Conservation (phyloP, 2,329 filamentous ascomycete species). For the Elsinoe necatrix region DNA sequence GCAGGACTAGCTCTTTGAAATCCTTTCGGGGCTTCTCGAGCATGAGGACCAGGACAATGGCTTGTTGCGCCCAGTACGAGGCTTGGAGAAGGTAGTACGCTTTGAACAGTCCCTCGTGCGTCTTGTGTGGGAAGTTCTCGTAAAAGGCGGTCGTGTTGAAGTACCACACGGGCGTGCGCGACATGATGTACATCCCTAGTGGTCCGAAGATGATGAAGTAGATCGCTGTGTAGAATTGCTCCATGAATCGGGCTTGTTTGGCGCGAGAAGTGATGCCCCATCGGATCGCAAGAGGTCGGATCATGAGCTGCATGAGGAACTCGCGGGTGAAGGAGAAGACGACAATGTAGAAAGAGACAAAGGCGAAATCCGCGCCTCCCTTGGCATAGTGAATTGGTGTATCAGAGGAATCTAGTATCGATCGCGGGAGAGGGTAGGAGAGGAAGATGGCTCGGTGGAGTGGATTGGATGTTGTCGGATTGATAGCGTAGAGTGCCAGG, state of each 20-base stretch:
- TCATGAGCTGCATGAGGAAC: conserved; percentile 86
- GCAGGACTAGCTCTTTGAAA: conserved; percentile 83
- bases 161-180: conserved; percentile 84
- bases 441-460: conserved; percentile 78
- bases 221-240: conserved; percentile 87
- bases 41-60: conserved; percentile 74
- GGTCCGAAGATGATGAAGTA: conserved; percentile 82
- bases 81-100: conserved; percentile 94
- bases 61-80: conserved; percentile 92
- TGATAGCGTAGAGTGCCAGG: conserved; percentile 60
- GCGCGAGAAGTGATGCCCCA: conserved; percentile 61
- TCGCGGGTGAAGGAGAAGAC: conserved; percentile 90
- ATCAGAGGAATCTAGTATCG: conserved; percentile 33
- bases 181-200: conserved; percentile 84
- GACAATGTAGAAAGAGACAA: conserved; percentile 81
- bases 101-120: conserved; percentile 76
- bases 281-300: conserved; percentile 64
- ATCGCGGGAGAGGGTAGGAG: conserved; percentile 60
- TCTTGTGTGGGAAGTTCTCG: conserved; percentile 73
- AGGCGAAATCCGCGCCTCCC: conserved; percentile 75
- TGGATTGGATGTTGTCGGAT: conserved; percentile 70
- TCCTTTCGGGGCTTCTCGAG: conserved; percentile 92
- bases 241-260: conserved; percentile 90
- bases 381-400: conserved; percentile 68
- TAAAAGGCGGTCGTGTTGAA: conserved; percentile 91